phyloP scores from a whole-genome alignment of 257 asterid genomes.

The Leonotis leonurus region DNA sequence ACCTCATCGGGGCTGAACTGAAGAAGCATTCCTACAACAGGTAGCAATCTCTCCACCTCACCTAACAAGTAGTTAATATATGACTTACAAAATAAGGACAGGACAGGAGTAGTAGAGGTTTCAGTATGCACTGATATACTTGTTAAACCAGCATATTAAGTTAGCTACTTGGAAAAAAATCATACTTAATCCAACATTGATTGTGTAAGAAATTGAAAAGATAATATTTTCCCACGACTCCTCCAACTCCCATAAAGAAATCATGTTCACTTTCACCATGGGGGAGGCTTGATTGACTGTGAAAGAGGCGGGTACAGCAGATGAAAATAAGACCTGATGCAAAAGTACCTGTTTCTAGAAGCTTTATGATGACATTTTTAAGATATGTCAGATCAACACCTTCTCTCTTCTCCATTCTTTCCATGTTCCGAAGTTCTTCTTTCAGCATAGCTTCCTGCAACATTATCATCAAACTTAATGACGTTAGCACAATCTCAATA shows the following conservation, averaged over 20 bases:
- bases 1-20: constrained; percentile 99
- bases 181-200: not conserved
- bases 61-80: constrained; percentile 55
- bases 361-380: constrained; percentile 84
- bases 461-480: constrained; percentile 16
- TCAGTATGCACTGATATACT: too few species aligned
- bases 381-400: constrained; percentile 98
- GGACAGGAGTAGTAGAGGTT: too few species aligned
- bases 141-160: too few species aligned
- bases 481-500: constrained; percentile 10
- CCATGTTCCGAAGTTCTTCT: constrained; percentile 93
- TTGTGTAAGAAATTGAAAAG: not conserved
- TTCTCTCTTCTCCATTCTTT: constrained; percentile 87
- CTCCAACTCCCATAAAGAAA: not conserved
- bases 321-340: constrained; percentile 6
- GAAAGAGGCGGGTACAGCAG: constrained; percentile 13
- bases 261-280: not conserved
- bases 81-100: not conserved
- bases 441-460: constrained; percentile 82
- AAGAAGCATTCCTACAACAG: constrained; percentile 94
- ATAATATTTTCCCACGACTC: not conserved
- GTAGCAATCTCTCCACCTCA: constrained; percentile 94
- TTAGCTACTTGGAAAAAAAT: too few species aligned
- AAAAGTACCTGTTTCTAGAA: constrained; percentile 95
- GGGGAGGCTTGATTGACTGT: not conserved